These are phyloP conservation scores for Hyphopichia homilentoma DNA, from an alignment of 805 yeast genomes.

Conservation along the genomic window DNA sequence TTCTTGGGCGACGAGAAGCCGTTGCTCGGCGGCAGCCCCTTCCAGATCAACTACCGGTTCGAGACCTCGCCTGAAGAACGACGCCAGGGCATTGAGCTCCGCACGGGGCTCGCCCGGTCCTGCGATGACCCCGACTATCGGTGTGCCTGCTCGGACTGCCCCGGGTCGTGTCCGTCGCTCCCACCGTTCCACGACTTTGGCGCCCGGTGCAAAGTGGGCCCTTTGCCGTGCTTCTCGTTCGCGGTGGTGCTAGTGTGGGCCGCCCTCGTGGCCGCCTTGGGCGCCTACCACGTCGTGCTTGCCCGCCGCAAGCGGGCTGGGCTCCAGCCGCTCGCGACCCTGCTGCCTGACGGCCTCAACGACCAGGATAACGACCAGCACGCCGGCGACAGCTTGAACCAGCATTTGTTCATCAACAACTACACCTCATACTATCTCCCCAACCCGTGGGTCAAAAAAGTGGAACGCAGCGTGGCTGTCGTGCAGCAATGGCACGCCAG, in stretches of 20 bases:
- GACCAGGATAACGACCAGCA: conserved; percentile 11
- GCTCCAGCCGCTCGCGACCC: too few relatives aligned
- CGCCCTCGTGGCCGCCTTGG: conserved; percentile 35
- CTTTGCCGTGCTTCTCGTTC: conserved; percentile 71
- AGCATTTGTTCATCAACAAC: not conserved
- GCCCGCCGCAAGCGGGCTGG: conserved; percentile 11
- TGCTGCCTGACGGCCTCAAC: not conserved
- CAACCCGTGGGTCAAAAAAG: not conserved
- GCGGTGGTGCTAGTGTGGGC: conserved; percentile 51
- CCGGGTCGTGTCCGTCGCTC: conserved; percentile 69
- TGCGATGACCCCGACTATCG: conserved; percentile 67
- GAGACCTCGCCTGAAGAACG: conserved; percentile 14
- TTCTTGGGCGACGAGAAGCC: conserved; percentile 96
- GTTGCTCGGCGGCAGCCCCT: conserved; percentile 89
- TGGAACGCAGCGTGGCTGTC: not conserved
- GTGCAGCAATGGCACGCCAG: conserved; percentile 1
- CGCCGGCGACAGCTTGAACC: conserved; percentile 8
- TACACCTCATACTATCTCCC: not conserved
- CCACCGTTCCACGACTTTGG: conserved; percentile 38
- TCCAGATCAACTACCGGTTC: conserved; percentile 79
- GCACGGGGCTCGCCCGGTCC: conserved; percentile 28
- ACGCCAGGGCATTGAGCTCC: conserved; percentile 15
- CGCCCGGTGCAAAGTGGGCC: conserved; percentile 52
- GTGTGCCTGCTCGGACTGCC: conserved; percentile 92
- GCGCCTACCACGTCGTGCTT: conserved; percentile 33